phyloP scores from a whole-genome alignment of 352 stramenopile species.

The Pythium rhizo-oryzae region DNA sequence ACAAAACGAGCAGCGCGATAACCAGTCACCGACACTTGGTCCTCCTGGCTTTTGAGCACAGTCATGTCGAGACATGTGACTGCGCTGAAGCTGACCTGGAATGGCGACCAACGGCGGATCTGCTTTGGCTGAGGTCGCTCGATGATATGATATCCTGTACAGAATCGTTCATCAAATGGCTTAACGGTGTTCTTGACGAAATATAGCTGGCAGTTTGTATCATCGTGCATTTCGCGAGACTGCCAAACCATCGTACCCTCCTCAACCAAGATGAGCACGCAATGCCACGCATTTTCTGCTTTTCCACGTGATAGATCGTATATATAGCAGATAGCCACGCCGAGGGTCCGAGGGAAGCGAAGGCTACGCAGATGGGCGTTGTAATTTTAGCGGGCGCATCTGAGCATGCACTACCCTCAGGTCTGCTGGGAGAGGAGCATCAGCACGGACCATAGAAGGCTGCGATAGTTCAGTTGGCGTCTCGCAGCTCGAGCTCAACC shows the following conservation, averaged over 20 bases:
- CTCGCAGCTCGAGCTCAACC: not conserved
- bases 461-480: slow-evolving; percentile 9
- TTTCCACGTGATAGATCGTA: not conserved
- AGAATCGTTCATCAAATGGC: no score
- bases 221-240: no score
- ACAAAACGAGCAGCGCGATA: slow-evolving; percentile 24
- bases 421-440: not conserved
- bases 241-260: no score
- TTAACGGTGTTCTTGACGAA: no score
- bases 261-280: not conserved
- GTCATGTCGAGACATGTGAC: no score
- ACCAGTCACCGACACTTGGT: not conserved
- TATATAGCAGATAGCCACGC: slow-evolving; percentile 1
- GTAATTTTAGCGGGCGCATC: slow-evolving; percentile 12
- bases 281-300: not conserved
- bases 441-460: not conserved
- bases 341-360: not conserved
- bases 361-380: not conserved
- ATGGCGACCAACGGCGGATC: no score
- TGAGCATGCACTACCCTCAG: not conserved
- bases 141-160: no score
- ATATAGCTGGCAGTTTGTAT: no score
- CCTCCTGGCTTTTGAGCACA: not conserved
- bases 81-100: not conserved
- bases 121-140: no score